Evolutionary conservation across 345 rosid species (phyloP).

Genomic region (Eucalyptus marginata): DNA sequence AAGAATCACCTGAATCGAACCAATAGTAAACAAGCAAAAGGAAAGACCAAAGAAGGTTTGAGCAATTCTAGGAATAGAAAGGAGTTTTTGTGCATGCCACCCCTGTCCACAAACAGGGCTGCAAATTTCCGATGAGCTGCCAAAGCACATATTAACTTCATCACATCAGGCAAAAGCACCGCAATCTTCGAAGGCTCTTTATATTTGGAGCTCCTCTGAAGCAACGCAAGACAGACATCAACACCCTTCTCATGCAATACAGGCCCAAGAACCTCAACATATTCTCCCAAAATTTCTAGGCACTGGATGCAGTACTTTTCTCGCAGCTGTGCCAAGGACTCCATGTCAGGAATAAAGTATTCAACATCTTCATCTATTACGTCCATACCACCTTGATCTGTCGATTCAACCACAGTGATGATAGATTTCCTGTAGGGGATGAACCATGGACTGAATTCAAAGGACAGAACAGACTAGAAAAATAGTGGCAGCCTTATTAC

Average conservation of each 20-base stretch:
- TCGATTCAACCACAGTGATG: constrained; percentile 19
- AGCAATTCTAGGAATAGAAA: constrained; percentile 66
- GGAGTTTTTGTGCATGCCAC: constrained; percentile 94
- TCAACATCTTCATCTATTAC: constrained; percentile 38
- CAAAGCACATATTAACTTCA: constrained; percentile 96
- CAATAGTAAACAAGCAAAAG: constrained; percentile 82
- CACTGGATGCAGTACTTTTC: constrained; percentile 94
- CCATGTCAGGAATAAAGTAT: constrained; percentile 61
- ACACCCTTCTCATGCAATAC: constrained; percentile 96
- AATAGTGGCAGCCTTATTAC: not conserved
- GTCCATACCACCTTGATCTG: constrained; percentile 14
- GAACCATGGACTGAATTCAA: not conserved
- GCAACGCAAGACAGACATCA: constrained; percentile 76
- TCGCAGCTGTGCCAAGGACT: constrained; percentile 63
- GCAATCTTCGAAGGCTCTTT: constrained; percentile 31
- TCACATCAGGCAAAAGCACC: constrained; percentile 75
- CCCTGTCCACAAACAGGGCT: constrained; percentile 92
- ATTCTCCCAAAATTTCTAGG: constrained; percentile 87
- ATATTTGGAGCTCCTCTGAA: constrained; percentile 49
- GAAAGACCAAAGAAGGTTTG: constrained; percentile 83
- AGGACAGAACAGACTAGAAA: not conserved
- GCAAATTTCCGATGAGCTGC: constrained; percentile 98
- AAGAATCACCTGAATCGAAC: constrained; percentile 77
- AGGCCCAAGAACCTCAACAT: constrained; percentile 97
- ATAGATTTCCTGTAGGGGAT: constrained; percentile 40